Evolutionary conservation across 495 filamentous ascomycete genomes (phyloP), one percentile per base, ranked within the genome.

Genomic region (Aspergillus mulundensis): DNA sequence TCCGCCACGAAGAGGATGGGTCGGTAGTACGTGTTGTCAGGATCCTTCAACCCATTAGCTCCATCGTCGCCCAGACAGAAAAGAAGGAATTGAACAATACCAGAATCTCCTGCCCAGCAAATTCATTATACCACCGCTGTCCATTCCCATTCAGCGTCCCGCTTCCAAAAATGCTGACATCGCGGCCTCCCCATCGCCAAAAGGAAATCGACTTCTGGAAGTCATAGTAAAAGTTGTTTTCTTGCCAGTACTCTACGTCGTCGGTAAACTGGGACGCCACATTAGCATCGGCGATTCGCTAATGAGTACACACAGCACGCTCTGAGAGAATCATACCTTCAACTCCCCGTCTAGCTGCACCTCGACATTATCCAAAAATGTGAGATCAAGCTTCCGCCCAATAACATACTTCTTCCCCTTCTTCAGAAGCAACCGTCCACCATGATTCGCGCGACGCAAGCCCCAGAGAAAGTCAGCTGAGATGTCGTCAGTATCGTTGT

Each of bases 191-290:
- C 79, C 78, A 84, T 36, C 78, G 70, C 81, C 80, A 84, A 61
- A 82, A 84, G n/a, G 78, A 77, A 47, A 83, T 78, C 10, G 76
- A 81, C 61, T 82, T 81, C 54, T 84, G 81, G 71, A 83, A 84
- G 14, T 73, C 67, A 54, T 82, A 78, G 52, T 66, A 74, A 66
- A 81, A 84, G 59, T 81, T 68, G 59, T 83, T 78, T 15, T 63
- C 70, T 67, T 84, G 81, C 82, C 81, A 85, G 67, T 80, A 84
- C 14, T 67, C 61, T 36, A 81, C 78, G 52, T 84, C 75, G 51
- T 84, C 73, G 38, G 81, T 84, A 67, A 84, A 85, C 71, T 78
- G n/a, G 8, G 38, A 36, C 14, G n/a, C 38, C 14, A 18, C 4
- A 18, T 40, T 18, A 4, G 12, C n/a, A 18, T 40, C n/a, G 18